Evolutionary conservation across 306 rosid genomes (phyloP).

Genomic region (Castanea crenata): DNA sequence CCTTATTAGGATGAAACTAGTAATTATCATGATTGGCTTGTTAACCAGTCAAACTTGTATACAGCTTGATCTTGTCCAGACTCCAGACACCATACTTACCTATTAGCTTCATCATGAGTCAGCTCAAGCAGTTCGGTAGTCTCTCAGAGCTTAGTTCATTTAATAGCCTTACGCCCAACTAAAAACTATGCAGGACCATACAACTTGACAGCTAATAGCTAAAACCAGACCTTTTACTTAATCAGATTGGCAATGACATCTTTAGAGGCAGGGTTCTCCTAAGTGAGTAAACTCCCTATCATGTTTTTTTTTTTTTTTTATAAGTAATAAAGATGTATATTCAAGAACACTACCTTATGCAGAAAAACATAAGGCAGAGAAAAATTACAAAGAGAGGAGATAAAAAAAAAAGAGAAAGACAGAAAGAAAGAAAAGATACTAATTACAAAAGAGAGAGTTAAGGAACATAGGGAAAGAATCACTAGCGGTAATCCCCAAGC

Average conservation of each 20-base stretch:
- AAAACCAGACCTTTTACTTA: neutral
- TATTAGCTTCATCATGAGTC: neutral
- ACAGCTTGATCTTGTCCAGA: neutral
- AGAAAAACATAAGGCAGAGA: too few species aligned
- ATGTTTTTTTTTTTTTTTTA: neutral
- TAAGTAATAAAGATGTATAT: too few species aligned
- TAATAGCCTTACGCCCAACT: neutral
- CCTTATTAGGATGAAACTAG: neutral
- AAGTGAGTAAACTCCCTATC: slow-evolving; percentile 2
- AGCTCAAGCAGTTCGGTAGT: neutral
- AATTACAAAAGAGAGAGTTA: too few species aligned
- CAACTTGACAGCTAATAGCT: slow-evolving; percentile 4
- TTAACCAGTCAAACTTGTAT: neutral
- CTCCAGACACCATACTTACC: neutral
- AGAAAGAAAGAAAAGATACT: too few species aligned
- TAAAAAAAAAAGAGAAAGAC: too few species aligned
- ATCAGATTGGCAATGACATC: neutral
- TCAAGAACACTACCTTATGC: too few species aligned
- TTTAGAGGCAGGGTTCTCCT: slow-evolving; percentile 3
- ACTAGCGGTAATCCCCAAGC: too few species aligned
- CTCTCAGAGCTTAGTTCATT: slow-evolving; percentile 2
- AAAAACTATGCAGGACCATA: slow-evolving; percentile 7
- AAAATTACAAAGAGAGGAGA: too few species aligned
- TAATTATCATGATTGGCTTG: neutral
- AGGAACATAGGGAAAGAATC: too few species aligned